Base-by-base conservation (phyloP, 2,329 filamentous ascomycete genomes). In the Hypoxylon sp. region DNA sequence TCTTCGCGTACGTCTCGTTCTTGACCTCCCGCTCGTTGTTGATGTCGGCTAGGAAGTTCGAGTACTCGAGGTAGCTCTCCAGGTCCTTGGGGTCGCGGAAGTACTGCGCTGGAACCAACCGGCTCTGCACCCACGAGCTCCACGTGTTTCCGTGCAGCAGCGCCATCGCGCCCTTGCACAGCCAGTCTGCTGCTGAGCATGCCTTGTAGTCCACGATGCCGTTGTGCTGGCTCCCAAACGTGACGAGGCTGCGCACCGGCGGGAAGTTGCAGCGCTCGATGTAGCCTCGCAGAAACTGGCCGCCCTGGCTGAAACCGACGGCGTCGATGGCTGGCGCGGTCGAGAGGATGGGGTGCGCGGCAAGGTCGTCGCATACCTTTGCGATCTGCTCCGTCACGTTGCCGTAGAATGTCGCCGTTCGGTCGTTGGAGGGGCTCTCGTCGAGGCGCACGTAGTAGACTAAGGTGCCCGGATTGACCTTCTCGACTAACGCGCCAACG, bases 281-380 rank as follows among this genome's bases (percentile, higher is more conserved):
- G 78, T 97, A 94, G 23, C 87, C 96, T 65, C 96, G 90, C n/a
- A 99, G 87, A 82, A 99, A 98, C 79, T 97, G 93, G 1, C 96
- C 96, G 69, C 96, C 96, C 80, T 99, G 96, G 13, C 92, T 96
- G 84, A 99, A 98, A 28, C 96, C 96, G 36, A 99, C 82, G 34
- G 94, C 95, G 80, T 98, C 96, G 77, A 98, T 86, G 69, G 91
- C 93, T 0, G 92, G 92, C 0, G 93, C 92, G 5, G 91, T 92
- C 62, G 91, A 91, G 14, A 98, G 87, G 78, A 97, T 92, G 0
- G 91, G 91, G 77, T 98, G 88, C 0, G 85, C 77, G 64, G 91
- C 86, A 45, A 98, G 87, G 74, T 91, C 89, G n/a, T 82, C 83
- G 86, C 96, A 98, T 55, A 97, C 93, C 68, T 85, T 78, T 41